Conservation (phyloP, 108 stramenopile species). For the Cyclotella choctawhatcheeana region DNA sequence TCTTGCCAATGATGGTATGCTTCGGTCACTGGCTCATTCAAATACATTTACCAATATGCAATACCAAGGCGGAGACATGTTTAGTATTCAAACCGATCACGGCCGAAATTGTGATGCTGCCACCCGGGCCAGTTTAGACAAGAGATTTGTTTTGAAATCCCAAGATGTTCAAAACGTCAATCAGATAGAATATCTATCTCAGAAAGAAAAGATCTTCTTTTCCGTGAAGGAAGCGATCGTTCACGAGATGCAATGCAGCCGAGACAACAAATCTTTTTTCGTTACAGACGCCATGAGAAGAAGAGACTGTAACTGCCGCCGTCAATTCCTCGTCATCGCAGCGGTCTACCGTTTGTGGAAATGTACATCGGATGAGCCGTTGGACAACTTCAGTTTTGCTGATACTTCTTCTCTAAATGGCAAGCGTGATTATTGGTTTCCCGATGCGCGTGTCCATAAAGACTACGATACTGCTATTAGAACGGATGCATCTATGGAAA, state of each 20-base stretch:
- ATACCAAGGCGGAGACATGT: conserved; percentile 62
- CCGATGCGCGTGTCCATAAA: conserved; percentile 39
- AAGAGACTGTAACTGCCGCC: conserved; percentile 76
- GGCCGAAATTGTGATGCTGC: conserved; percentile 62
- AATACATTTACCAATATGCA: conserved; percentile 45
- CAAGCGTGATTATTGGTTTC: conserved; percentile 75
- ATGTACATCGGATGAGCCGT: conserved; percentile 54
- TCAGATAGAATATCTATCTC: conserved; percentile 31
- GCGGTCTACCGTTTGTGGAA: conserved; percentile 83
- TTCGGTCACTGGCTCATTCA: conserved; percentile 44
- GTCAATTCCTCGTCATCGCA: conserved; percentile 56
- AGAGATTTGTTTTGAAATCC: conserved; percentile 11
- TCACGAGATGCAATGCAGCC: conserved; percentile 50
- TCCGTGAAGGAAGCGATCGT: conserved; percentile 20
- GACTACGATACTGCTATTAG: conserved; percentile 19
- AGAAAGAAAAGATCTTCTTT: conserved; percentile 12
- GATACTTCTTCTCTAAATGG: conserved; percentile 45
- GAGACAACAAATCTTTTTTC: conserved; percentile 83
- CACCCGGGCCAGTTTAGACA: conserved; percentile 40
- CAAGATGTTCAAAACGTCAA: conserved; percentile 21
- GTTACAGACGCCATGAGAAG: conserved; percentile 60
- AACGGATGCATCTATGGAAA: conserved; percentile 48
- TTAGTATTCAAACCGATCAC: conserved; percentile 55
- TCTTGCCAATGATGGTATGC: conserved; percentile 74
- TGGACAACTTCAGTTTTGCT: conserved; percentile 65